Conservation (phyloP, 2,329 filamentous ascomycete species). For the Claviceps arundinis region DNA sequence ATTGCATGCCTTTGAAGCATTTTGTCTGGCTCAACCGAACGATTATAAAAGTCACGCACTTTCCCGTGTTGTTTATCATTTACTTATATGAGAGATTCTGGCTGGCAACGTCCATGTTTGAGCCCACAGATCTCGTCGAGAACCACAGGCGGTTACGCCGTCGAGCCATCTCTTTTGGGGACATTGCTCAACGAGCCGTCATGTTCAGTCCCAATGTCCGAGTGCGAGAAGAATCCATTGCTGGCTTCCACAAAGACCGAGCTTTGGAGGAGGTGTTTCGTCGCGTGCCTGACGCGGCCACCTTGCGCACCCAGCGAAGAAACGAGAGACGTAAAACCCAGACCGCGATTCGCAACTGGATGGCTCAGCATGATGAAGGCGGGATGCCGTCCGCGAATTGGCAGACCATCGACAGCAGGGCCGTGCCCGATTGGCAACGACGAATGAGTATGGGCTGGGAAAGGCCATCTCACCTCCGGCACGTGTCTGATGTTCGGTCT, state of each 20-base stretch:
- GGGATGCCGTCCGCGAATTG: constrained; percentile 34
- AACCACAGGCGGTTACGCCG: constrained; percentile 40
- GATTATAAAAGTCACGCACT: constrained; percentile 82
- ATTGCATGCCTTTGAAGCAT: constrained; percentile 61
- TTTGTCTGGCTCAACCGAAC: constrained; percentile 83
- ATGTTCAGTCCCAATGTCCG: constrained; percentile 63
- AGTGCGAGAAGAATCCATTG: constrained; percentile 72
- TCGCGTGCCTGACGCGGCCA: constrained; percentile 50
- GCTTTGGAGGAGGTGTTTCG: constrained; percentile 88
- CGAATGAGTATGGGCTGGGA: constrained; percentile 41
- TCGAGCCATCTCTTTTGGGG: constrained; percentile 42
- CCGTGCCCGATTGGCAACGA: constrained; percentile 33
- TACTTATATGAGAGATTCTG: constrained; percentile 77
- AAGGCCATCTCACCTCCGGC: constrained; percentile 30
- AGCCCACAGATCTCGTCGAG: constrained; percentile 78
- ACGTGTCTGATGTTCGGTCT: constrained; percentile 44
- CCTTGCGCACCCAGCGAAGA: constrained; percentile 44
- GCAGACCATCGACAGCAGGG: constrained; percentile 33
- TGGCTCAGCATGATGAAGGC: constrained; percentile 55
- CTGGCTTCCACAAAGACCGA: constrained; percentile 78
- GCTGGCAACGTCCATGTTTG: constrained; percentile 62
- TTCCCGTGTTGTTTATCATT: constrained; percentile 75
- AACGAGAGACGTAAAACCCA: constrained; percentile 60
- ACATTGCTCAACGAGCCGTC: constrained; percentile 40
- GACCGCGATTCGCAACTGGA: constrained; percentile 80